A percentile compares a stretch with the other conserved stretches of the same genome.
Evolutionary conservation across 2,329 filamentous ascomycete genomes (phyloP).

Genomic region (Teratosphaeria viscida): DNA sequence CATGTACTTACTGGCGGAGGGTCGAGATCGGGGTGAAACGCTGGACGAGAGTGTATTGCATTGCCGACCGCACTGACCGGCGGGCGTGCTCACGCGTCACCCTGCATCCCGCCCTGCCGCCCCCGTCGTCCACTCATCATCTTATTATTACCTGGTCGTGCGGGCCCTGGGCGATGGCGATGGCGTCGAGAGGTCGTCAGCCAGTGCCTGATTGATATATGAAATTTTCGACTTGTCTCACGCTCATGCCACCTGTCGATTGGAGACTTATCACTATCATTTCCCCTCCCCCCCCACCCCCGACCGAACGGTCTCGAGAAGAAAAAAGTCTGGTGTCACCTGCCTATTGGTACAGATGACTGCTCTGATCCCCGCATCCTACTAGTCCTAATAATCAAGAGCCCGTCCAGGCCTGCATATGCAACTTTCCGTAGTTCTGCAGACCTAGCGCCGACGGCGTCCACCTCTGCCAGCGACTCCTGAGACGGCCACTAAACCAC

Average conservation of each 20-base stretch:
- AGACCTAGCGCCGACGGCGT: background rate
- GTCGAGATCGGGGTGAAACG: background rate
- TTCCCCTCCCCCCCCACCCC: too few relatives aligned
- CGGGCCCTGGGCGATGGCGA: background rate
- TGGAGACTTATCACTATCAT: background rate
- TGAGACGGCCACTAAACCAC: slow-evolving; percentile 9
- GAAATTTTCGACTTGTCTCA: background rate
- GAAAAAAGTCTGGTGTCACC: background rate
- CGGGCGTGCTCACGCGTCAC: background rate
- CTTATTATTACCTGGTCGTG: background rate
- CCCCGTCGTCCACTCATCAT: background rate
- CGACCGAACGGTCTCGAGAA: background rate
- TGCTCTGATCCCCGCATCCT: background rate
- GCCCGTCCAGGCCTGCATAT: background rate
- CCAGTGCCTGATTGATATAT: background rate
- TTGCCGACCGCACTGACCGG: background rate
- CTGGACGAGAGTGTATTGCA: background rate
- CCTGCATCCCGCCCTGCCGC: background rate
- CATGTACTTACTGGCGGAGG: too few relatives aligned
- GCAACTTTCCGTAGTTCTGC: background rate
- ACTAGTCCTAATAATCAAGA: background rate
- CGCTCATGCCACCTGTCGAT: background rate
- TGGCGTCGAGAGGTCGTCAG: background rate
- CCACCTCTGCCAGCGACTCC: slow-evolving; percentile 7
- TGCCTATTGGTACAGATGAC: background rate